Evolutionary conservation across 345 rosid genomes (phyloP), one percentile per base, ranked within the genome.

Genomic region (Angophora floribunda): DNA sequence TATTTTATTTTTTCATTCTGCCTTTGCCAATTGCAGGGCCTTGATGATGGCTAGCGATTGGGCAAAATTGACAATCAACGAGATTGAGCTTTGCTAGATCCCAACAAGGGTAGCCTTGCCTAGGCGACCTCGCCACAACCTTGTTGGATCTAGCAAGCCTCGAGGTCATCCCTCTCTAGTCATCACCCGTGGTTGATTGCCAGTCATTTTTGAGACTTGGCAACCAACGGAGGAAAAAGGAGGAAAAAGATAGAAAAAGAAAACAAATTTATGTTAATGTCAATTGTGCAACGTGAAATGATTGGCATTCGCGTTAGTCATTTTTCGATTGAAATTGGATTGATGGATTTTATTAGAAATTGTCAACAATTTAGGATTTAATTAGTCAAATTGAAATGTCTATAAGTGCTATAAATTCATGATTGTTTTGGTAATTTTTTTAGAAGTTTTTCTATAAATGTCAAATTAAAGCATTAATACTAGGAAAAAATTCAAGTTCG

Each of bases 211-310:
- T 13, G 51, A 26, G 32, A 30, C 32, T 5, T 12, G 15, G 67
- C 2, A 6, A 61, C 11, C 6, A 1, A 26, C 6, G 6, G 32
- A 61, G 26, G 67, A 59, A 26, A 12, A 59, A 11, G 1, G 3
- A 2, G 1, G 11, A 26, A 26, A 28, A 2, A 5, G 26, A 0
- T 10, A 6, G 3, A 19, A 19, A 19, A 53, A 7, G 17, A 52
- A 7, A 7, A 24, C 4, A 24, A 2, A 26, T 2, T 4, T 0
- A 30, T 4, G 21, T 67, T 3, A 0, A 0, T 5, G 1, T 8
- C 1, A 4, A 0, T 65, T 2, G 4, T 16, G 9, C 9, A 6
- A 15, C 2, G 3, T 65, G 7, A 6, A 3, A 65, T 5, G 2
- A 7, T 1, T 1, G 12, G 6, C 1, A 2, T 32, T 6, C 21